Evolutionary conservation across 306 rosid species (phyloP).

Genomic region (Leucaena leucocephala): DNA sequence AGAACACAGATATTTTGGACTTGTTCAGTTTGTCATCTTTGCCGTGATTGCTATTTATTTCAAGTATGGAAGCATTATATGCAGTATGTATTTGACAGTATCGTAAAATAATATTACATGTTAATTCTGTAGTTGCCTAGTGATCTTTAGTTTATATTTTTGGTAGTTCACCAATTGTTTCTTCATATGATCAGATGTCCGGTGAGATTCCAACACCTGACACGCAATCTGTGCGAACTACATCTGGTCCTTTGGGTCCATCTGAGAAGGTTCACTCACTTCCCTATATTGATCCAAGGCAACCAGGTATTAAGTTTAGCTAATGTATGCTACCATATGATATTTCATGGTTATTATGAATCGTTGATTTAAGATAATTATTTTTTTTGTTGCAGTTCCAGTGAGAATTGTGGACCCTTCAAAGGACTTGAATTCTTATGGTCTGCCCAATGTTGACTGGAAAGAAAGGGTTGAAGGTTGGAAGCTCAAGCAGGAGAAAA

Average conservation of each 20-base stretch:
- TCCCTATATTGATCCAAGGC: constrained; percentile 68
- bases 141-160: neutral
- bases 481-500: constrained; percentile 97
- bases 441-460: constrained; percentile 99
- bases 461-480: constrained; percentile 99
- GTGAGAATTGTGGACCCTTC: constrained; percentile 67
- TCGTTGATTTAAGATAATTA: constrained; percentile 7
- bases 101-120: neutral
- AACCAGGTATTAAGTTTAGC: constrained; percentile 66
- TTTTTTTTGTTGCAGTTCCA: constrained; percentile 47
- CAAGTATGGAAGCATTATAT: neutral
- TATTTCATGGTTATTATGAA: constrained; percentile 34
- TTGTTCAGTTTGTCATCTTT: neutral
- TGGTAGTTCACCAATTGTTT: constrained; percentile 16
- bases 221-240: constrained; percentile 73
- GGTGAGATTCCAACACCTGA: constrained; percentile 88
- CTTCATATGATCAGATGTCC: constrained; percentile 58
- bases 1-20: neutral
- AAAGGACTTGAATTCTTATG: constrained; percentile 71
- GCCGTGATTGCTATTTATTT: neutral
- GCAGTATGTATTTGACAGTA: neutral
- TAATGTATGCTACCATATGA: constrained; percentile 19
- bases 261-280: constrained; percentile 60
- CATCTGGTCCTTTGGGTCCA: constrained; percentile 86
- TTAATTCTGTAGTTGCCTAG: constrained; percentile 20